Conservation (phyloP, 257 asterid species). For the Misopates orontium region DNA sequence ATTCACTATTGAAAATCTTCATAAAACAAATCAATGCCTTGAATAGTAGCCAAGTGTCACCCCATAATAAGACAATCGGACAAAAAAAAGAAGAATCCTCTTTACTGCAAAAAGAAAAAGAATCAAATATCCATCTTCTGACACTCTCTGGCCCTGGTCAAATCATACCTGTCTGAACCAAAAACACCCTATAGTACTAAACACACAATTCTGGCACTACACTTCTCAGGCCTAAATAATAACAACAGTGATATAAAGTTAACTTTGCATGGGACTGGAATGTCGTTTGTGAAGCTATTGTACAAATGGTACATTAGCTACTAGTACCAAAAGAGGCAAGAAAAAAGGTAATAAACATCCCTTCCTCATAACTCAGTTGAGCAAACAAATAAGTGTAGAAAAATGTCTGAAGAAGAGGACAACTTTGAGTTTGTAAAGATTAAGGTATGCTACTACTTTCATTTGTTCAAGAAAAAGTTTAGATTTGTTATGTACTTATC, state of each 20-base stretch:
- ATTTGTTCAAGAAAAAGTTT: not conserved
- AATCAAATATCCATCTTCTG: not conserved
- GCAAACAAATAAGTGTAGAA: not conserved
- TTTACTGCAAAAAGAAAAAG: not conserved
- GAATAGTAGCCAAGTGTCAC: not conserved
- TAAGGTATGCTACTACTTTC: not conserved
- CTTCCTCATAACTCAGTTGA: not conserved
- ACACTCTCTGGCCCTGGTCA: not conserved
- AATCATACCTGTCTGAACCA: not conserved
- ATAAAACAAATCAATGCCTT: too few relatives aligned
- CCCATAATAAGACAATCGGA: not conserved
- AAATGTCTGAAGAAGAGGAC: not conserved
- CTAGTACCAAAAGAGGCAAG: not conserved
- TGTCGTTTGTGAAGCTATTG: not conserved
- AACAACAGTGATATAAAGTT: too few relatives aligned
- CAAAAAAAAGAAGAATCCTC: not conserved
- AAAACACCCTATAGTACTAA: not conserved
- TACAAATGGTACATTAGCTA: not conserved
- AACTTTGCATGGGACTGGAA: too few relatives aligned
- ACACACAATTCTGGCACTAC: not conserved
- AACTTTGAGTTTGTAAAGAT: slow-evolving; percentile 13
- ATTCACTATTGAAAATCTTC: too few relatives aligned
- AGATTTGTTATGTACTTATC: not conserved
- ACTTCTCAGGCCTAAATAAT: not conserved
- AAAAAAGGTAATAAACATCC: not conserved